Base-by-base conservation (phyloP, 2,329 filamentous ascomycete genomes). In the Biscogniauxia mediterranea region DNA sequence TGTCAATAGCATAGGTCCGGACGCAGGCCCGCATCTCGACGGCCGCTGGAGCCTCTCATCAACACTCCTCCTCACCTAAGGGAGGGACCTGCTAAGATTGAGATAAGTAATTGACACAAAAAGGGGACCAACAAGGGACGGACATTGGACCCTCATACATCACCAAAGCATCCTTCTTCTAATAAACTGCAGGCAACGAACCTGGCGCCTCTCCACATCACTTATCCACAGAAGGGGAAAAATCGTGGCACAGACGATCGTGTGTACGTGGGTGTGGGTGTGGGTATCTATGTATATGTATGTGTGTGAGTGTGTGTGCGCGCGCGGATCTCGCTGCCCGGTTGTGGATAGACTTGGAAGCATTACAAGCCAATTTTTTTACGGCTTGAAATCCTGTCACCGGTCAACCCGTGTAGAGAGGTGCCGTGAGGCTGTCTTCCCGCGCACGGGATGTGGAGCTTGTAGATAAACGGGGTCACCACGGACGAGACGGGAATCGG, bases 381-480 rank as follows among this genome's bases (percentile, higher is more conserved):
- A 26, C 32, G 23, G 52, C 52, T 54, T 25, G 5, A 38, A n/a
- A 21, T 55, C 54, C 7, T 38, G 54, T 26, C 26, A 55, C 25
- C 52, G 17, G 26, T 26, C 32, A 54, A 25, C 8, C 26, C 25
- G 52, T 32, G 25, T 32, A 54, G 17, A 54, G 23, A 54, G 17
- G 11, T 32, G 49, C 56, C 50, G 50, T 57, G 56, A 57, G 56
- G 56, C 56, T 52, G 38, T 52, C 50, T 52, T 50, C 19, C 56
- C 56, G 56, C 56, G 50, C 21, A 42, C 56, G 56, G 56, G 49
- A 57, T 52, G 56, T 52, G 56, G 46, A 42, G 56, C 23, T 51
- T 20, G 55, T 25, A 50, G 49, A 32, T 15, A 55, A 46, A 46
- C 38, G 26, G 54, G 54, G 26, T 38, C 54, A 55, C 32, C 28